Conservation (phyloP, 495 filamentous ascomycete genomes). For the Ascodesmis nigricans region DNA sequence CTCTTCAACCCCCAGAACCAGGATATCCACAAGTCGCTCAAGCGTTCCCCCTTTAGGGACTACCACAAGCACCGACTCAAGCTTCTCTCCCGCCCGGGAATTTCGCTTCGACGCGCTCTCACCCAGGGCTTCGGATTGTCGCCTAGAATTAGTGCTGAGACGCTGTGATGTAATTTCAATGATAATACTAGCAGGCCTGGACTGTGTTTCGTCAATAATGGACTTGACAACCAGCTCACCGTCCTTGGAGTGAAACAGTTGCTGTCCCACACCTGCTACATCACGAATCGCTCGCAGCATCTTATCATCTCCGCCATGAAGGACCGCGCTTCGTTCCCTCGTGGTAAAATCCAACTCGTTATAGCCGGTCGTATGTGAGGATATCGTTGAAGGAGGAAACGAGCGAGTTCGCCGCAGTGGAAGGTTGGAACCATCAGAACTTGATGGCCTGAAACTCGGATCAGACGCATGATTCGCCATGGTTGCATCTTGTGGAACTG, state of each 20-base stretch:
- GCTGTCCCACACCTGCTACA: conserved; percentile 21
- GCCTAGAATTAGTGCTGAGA: conserved; percentile 17
- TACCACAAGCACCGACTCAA: conserved; percentile 13
- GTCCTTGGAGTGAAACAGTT: conserved; percentile 22
- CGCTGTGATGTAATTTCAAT: conserved; percentile 22
- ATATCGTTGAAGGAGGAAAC: conserved; percentile 21
- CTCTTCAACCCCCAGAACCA: conserved; percentile 22
- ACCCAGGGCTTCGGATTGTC: conserved; percentile 17
- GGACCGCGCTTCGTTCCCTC: conserved; percentile 19
- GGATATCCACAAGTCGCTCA: conserved; percentile 22
- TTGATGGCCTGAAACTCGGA: conserved; percentile 16
- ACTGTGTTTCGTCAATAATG: conserved; percentile 18
- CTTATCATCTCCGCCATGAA: conserved; percentile 20
- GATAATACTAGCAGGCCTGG: conserved; percentile 19
- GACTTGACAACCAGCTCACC: conserved; percentile 22
- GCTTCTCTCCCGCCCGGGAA: no score
- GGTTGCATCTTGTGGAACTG: conserved; percentile 12
- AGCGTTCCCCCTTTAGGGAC: conserved; percentile 23
- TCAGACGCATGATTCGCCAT: conserved; percentile 8
- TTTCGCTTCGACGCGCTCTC: no score
- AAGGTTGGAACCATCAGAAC: conserved; percentile 7
- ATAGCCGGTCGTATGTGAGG: conserved; percentile 21
- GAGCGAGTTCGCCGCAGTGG: conserved; percentile 18
- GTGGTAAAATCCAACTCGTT: conserved; percentile 23
- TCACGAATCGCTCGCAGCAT: conserved; percentile 21